Percentiles rank a stretch among this genome's conserved stretches.
Conservation (phyloP, 176 grass and related monocot genomes). For the Oryza brachyantha region DNA sequence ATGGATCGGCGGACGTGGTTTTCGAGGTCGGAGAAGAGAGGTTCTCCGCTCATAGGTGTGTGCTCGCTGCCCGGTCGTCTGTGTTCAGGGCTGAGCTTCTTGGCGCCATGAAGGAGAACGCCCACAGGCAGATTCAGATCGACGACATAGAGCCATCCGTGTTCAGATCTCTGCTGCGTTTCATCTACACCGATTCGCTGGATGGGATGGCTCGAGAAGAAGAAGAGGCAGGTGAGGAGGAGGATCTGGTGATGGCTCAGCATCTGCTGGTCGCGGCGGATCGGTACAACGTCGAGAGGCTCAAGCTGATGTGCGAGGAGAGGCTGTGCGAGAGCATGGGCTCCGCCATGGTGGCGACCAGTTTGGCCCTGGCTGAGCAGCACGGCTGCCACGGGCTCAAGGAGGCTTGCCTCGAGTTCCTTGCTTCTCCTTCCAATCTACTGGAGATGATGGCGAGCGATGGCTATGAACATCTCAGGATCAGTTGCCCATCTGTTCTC, state of each 20-base stretch:
- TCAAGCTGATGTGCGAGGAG: slow-evolving; percentile 39
- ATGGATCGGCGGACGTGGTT: neutral
- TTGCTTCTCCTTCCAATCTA: no score
- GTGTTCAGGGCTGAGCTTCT: neutral
- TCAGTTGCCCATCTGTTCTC: neutral
- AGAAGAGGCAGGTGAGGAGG: neutral
- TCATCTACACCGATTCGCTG: slow-evolving; percentile 36
- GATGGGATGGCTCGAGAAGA: no score
- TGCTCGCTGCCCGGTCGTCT: neutral
- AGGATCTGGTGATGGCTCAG: neutral
- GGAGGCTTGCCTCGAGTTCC: no score
- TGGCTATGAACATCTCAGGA: neutral
- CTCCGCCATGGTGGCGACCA: neutral
- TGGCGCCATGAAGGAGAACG: neutral
- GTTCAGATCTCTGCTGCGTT: slow-evolving; percentile 30
- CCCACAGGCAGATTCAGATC: neutral
- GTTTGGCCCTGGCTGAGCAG: slow-evolving; percentile 21
- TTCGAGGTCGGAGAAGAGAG: neutral
- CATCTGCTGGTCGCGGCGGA: slow-evolving; percentile 47
- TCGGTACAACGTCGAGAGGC: slow-evolving; percentile 30
- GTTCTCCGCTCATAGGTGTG: neutral
- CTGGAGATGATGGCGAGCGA: slow-evolving; percentile 23
- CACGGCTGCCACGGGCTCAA: neutral
- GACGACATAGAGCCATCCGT: neutral
- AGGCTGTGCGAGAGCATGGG: neutral